Base-by-base conservation (phyloP, 768 basidiomycete genomes). In the Suillus fuscotomentosus region DNA sequence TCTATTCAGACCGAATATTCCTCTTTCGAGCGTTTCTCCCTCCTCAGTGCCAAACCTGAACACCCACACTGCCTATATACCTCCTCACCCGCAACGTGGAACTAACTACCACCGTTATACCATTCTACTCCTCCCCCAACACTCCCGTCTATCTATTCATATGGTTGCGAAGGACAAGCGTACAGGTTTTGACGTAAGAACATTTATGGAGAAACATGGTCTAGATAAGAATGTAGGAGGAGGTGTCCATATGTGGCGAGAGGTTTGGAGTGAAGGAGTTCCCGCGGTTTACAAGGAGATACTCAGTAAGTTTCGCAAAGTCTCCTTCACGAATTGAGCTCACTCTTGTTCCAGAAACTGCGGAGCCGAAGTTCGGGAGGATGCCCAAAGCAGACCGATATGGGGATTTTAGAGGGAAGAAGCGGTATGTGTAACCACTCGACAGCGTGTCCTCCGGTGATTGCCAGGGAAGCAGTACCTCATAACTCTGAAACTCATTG, bases 71-170 rank as follows among this genome's bases (percentile, higher is more conserved):
- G 78, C 79, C 31, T 98, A 96, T 75, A 80, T 96, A 67, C 92
- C 97, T 6, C 97, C 96, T 5, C 95, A 97, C 68, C 97, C 97
- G 3, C 91, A 94, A 73, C 84, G 85, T 43, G 95, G 95, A 59
- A 90, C 95, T 13, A 86, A 87, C 0, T 95, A 93, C 77, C 97
- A 99, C 77, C 94, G 97, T 66, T 97, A 97, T 75, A 85, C 87
- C 10, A 69, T 90, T 51, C 79, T 97, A 36, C 79, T 97, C 36
- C 82, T 96, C 55, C 88, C 86, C 11, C 94, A 97, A 69, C 81
- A 84, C 73, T 86, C 47, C 71, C 63, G 60, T 1, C 61, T 78
- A 9, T 69, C 83, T 34, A 81, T 86, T 22, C 85, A 85, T 20
- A 72, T 80, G 39, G 69, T 88, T n/a, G 65, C 75, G 31, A 79